Percentiles rank a stretch among this genome's conserved stretches.
Conservation (phyloP, 192 early-diverging fungal species). For the Coemansia biformis region DNA sequence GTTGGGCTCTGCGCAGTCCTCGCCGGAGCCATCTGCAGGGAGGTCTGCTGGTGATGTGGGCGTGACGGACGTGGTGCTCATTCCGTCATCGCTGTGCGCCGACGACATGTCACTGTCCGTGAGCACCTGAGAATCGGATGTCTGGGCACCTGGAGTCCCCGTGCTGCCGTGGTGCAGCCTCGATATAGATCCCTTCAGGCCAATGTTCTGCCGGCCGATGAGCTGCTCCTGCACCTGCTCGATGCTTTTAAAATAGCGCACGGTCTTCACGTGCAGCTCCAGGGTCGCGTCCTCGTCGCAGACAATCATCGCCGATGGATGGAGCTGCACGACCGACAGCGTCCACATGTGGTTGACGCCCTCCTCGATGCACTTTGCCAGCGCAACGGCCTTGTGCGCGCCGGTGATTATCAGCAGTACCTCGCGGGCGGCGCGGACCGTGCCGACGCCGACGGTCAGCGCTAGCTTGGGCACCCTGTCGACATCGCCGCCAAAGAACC, state of each 20-base stretch:
- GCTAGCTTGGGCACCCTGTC: constrained; percentile 85
- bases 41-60: no score
- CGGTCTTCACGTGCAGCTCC: constrained; percentile 85
- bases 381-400: constrained; percentile 76
- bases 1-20: no score
- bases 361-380: constrained; percentile 79
- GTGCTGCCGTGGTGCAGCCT: constrained; percentile 14
- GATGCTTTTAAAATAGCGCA: constrained; percentile 84
- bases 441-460: constrained; percentile 83
- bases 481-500: constrained; percentile 83
- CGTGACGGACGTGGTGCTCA: neutral
- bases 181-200: constrained; percentile 58
- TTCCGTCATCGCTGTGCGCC: constrained; percentile 5
- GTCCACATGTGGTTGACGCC: constrained; percentile 92
- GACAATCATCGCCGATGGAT: constrained; percentile 75
- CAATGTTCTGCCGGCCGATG: constrained; percentile 67
- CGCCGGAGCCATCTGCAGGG: no score
- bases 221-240: constrained; percentile 76
- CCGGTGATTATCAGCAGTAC: constrained; percentile 82
- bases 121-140: neutral
- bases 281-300: constrained; percentile 87
- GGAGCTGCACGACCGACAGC: constrained; percentile 76
- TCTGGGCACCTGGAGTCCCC: no score
- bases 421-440: constrained; percentile 80
- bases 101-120: neutral